Base-by-base conservation (phyloP, 2,329 filamentous ascomycete species). In the Beauveria asiatica region DNA sequence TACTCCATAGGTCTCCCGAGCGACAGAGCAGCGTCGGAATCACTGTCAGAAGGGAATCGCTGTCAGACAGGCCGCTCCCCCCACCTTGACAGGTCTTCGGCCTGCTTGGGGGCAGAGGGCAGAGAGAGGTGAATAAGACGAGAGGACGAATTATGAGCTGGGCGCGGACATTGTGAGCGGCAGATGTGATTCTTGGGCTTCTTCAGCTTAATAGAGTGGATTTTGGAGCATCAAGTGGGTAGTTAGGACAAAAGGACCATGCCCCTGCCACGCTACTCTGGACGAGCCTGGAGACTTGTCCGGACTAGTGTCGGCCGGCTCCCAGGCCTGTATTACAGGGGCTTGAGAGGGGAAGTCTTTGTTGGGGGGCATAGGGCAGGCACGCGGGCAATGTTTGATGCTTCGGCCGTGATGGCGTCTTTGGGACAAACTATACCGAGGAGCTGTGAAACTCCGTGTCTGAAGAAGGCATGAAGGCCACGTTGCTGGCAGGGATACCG, bases 201-300 rank as follows among this genome's bases (percentile, higher is more conserved):
- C 39, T 52, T 45, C 45, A n/a, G 48, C 49, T 53, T 37, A 41
- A 46, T 46, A 19, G 57, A 39, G 57, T 53, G 57, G 49, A 42
- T 48, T 59, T 48, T 8, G 49, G 17, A 53, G 50, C 25, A 37
- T 37, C 33, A 30, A 48, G 50, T 54, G 58, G 58, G 21, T 55
- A 54, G 49, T 48, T n/a, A 33, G 16, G 39, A 55, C 58, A 60
- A 60, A 60, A 60, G 58, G 58, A 60, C 58, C 58, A 55, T 60
- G 42, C 42, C 58, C 58, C 58, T 60, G 58, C 51, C 58, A 50
- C 51, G 30, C 51, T 60, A 55, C 46, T 48, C 37, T 48, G 48
- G 44, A 53, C 19, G 25, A 42, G 58, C 48, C 49, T 39, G 58
- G 57, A 44, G 50, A 48, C 25, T 48, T 39, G 45, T 50, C 56